Base-by-base conservation (phyloP, 768 basidiomycete genomes). In the Trametes cinnabarina region DNA sequence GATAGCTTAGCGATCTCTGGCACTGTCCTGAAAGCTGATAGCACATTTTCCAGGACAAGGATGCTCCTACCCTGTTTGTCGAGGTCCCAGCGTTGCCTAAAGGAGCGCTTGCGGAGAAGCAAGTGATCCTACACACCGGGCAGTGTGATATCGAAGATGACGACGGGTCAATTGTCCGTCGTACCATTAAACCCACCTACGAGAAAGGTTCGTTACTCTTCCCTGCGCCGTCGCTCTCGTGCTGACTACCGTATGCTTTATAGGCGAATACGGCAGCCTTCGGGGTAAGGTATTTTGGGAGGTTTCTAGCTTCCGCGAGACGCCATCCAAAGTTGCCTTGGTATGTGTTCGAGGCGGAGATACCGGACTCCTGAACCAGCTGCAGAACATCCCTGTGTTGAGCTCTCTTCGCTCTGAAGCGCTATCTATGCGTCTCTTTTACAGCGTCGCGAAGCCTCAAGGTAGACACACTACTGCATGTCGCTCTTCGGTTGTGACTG, bases 101-200 rank as follows among this genome's bases (percentile, higher is more conserved):
- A 64, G 78, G 76, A 53, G 92, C 90, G 1, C 69, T 82, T 32
- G 66, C 92, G 11, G 92, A 94, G 69, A 91, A 90, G 64, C 91
- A 93, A 67, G 82, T 86, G 2, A 61, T 90, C 7, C 67, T 84
- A 11, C 89, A 92, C 64, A 90, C 86, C 0, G 87, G 89, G 3
- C 79, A 81, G 34, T 80, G 77, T 55, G 60, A 69, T n/a, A 52
- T 77, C 14, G 52, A 61, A 4, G 80, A 80, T 47, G 81, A 81
- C 34, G 82, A 81, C 30, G 81, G 74, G n/a, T 82, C 81, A 47
- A 28, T 60, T 1, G 66, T 66, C 4, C 48, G 74, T 28, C 68
- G 77, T 43, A 64, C 71, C 9, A 66, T 66, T 28, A 55, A 63
- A 17, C 82, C 85, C 17, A 49, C 64, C 9, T 76, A 76, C 50